Base-by-base conservation (phyloP, 805 yeast genomes). In the Spathaspora sp. region DNA sequence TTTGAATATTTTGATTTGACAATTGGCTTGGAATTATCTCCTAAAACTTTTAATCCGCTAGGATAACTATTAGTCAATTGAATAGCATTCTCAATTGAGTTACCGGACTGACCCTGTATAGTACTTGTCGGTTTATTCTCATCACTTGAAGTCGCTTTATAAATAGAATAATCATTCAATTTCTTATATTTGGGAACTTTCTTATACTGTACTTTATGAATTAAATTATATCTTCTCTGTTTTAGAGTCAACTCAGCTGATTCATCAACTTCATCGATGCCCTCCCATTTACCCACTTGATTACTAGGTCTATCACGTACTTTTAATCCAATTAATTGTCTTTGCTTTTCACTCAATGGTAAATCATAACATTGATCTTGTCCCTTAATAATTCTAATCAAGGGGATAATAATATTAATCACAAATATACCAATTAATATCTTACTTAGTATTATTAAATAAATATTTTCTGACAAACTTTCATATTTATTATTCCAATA, bases 351-450 rank as follows among this genome's bases (percentile, higher is more conserved):
- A 9, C 68, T 75, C 53, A 80, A 68, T 2, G 83, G 82, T 52
- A 80, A 65, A 58, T 80, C 85, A 35, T 67, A 57, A 55, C 84
- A 80, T 57, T 75, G 77, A 56, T 80, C 84, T 52, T 69, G 73
- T 1, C 78, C 75, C 54, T 68, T 71, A 7, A 69, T 20, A 14
- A 78, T 55, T 44, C 60, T 63, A 40, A 68, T 53, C 2, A 64
- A 28, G 19, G 74, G 62, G 9, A 52, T 5, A 9, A 51, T 31
- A 6, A 52, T 55, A 26, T 47, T 52, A 5, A 48, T 12, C 3
- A 47, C 44, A 3, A 55, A 29, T 11, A 45, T 18, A 2, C 46
- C 19, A 2, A 49, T 23, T 7, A 53, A 29, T 2, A 47, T 9
- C 14, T 44, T 40, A 11, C 31, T 18, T 5, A 20, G 7, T 16